These are phyloP conservation scores for Cladosporium halotolerans DNA, from an alignment of 2,329 filamentous ascomycete genomes.

Conservation along the genomic window DNA sequence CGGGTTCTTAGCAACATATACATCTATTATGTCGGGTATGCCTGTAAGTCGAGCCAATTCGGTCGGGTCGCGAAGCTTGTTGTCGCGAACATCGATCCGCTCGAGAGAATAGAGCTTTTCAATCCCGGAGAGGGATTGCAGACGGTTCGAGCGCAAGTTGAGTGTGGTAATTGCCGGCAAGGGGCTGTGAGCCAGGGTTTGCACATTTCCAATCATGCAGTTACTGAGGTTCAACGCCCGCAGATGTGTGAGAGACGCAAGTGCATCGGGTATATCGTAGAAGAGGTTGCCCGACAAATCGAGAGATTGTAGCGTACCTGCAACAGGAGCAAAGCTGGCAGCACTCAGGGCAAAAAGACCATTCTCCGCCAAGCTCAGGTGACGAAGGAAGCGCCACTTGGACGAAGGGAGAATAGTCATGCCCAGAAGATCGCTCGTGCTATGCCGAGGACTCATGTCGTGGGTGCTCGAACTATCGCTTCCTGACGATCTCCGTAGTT, in stretches of 20 bases:
- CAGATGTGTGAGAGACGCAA: slow-evolving; percentile 79
- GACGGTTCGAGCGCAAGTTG: slow-evolving; percentile 82
- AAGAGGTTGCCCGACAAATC: slow-evolving; percentile 92
- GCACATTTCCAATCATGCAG: slow-evolving; percentile 94
- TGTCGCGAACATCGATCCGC: slow-evolving; percentile 84
- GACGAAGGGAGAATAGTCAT: slow-evolving; percentile 68
- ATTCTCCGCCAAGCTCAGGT: slow-evolving; percentile 89
- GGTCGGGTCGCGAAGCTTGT: slow-evolving; percentile 80
- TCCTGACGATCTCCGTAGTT: slow-evolving; percentile 80
- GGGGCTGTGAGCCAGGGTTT: slow-evolving; percentile 77
- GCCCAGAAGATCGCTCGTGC: slow-evolving; percentile 69
- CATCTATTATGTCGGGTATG: slow-evolving; percentile 84
- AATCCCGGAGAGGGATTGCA: slow-evolving; percentile 80
- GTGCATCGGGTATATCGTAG: slow-evolving; percentile 84
- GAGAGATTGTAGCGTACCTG: slow-evolving; percentile 82
- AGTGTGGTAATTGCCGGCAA: slow-evolving; percentile 89
- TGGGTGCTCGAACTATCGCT: slow-evolving; percentile 77
- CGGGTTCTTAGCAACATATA: slow-evolving; percentile 88
- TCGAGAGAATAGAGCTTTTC: slow-evolving; percentile 85
- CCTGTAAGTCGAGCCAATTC: slow-evolving; percentile 84
- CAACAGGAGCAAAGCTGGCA: slow-evolving; percentile 70
- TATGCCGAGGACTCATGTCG: slow-evolving; percentile 53
- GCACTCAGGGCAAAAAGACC: slow-evolving; percentile 73
- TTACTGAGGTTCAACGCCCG: slow-evolving; percentile 88
- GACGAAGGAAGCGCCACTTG: slow-evolving; percentile 92